These are phyloP conservation scores for Peterozyma xylosa DNA, from an alignment of 805 yeast species.

Conservation along the genomic window DNA sequence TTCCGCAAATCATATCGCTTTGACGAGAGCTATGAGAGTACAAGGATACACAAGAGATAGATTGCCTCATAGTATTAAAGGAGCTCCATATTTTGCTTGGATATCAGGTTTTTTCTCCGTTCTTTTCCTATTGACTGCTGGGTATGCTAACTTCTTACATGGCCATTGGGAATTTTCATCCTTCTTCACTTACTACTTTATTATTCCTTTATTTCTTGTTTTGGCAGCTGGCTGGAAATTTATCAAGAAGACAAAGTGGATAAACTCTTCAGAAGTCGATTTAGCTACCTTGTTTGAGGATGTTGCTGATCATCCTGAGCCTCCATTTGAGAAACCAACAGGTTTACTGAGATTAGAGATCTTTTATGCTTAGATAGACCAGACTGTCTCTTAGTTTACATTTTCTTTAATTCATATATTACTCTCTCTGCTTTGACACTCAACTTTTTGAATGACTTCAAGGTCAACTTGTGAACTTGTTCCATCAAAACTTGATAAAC, in stretches of 20 bases:
- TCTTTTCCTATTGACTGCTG: constrained; percentile 24
- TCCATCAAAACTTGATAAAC: no score
- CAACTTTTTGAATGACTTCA: no score
- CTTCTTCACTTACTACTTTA: constrained; percentile 21
- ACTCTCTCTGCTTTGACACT: no score
- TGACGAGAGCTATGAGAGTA: constrained; percentile 28
- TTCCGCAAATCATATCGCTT: constrained; percentile 21
- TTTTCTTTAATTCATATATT: no score
- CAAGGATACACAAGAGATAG: constrained; percentile 26
- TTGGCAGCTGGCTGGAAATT: constrained; percentile 25
- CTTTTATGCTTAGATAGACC: no score
- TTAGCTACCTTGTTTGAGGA: constrained; percentile 24
- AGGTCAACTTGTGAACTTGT: no score
- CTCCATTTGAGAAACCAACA: constrained; percentile 6
- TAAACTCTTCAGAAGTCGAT: constrained; percentile 33
- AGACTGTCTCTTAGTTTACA: no score
- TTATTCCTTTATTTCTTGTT: constrained; percentile 28
- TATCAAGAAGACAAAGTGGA: constrained; percentile 30
- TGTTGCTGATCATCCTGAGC: constrained; percentile 22
- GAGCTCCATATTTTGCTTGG: constrained; percentile 24
- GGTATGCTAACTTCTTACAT: constrained; percentile 25
- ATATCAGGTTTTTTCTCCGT: constrained; percentile 18
- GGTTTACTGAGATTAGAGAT: constrained; percentile 2
- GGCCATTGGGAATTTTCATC: constrained; percentile 19
- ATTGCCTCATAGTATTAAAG: constrained; percentile 21